These are phyloP conservation scores for Yamagishiella unicocca DNA, from an alignment of 139 green algal species.

Conservation along the genomic window DNA sequence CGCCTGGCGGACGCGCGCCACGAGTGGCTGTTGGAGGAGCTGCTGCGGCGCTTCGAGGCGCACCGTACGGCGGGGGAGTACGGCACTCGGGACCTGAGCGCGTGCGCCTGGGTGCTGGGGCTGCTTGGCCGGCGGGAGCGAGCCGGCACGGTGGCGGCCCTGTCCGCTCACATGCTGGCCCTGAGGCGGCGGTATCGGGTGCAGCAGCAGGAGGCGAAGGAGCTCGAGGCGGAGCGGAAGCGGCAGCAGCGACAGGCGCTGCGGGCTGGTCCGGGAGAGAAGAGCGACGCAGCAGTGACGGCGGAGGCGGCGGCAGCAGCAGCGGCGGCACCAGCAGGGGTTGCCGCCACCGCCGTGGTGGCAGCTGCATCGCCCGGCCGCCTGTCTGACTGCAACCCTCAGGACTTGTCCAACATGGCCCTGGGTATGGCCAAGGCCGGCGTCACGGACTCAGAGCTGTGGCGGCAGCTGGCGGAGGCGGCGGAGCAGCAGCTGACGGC, in stretches of 20 bases:
- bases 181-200: not conserved
- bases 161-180: not conserved
- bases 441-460: not conserved
- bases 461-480: conserved; percentile 20
- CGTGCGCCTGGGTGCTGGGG: conserved; percentile 45
- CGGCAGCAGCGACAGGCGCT: not conserved
- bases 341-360: not conserved
- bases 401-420: conserved; percentile 6
- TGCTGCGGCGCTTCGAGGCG: not conserved
- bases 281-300: not conserved
- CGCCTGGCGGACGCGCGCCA: not conserved
- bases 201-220: not conserved
- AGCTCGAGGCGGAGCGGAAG: not conserved
- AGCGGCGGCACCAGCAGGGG: not conserved
- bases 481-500: not conserved
- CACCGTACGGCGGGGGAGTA: not conserved
- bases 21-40: not conserved
- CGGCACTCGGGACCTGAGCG: conserved; percentile 31
- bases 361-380: not conserved
- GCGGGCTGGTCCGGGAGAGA: too few species aligned
- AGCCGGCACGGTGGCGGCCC: not conserved
- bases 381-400: not conserved
- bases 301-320: not conserved
- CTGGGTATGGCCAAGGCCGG: conserved; percentile 27
- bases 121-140: not conserved